Conservation (phyloP, 2,329 filamentous ascomycete species). For the Penicillium sp. region DNA sequence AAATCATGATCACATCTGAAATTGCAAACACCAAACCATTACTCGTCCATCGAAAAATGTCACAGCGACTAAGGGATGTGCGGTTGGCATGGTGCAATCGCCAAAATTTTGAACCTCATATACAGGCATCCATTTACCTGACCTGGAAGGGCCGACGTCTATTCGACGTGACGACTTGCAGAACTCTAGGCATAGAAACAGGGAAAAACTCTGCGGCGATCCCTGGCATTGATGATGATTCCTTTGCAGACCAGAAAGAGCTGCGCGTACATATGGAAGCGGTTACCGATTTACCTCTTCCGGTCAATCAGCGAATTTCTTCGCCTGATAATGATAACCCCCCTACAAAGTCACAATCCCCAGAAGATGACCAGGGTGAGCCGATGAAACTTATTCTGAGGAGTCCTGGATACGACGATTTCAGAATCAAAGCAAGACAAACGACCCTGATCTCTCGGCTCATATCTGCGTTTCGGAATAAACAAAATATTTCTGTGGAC, state of each 20-base stretch:
- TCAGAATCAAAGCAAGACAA: slow-evolving; percentile 39
- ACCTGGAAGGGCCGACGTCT: slow-evolving; percentile 68
- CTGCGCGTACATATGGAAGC: slow-evolving; percentile 64
- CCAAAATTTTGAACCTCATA: slow-evolving; percentile 47
- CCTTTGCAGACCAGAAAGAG: slow-evolving; percentile 41
- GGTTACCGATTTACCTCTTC: slow-evolving; percentile 59
- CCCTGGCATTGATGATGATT: slow-evolving; percentile 35
- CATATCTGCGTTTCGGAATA: slow-evolving; percentile 52
- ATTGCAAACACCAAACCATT: slow-evolving; percentile 54
- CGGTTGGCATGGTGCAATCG: slow-evolving; percentile 60
- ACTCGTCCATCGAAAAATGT: slow-evolving; percentile 58
- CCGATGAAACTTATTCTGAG: slow-evolving; percentile 44
- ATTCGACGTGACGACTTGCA: slow-evolving; percentile 66
- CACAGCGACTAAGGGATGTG: slow-evolving; percentile 59
- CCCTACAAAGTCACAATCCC: not conserved
- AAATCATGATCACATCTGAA: slow-evolving; percentile 60
- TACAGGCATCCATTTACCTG: slow-evolving; percentile 56
- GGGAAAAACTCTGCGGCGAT: slow-evolving; percentile 30
- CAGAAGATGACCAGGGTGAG: slow-evolving; percentile 22
- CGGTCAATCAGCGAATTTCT: slow-evolving; percentile 22
- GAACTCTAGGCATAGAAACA: slow-evolving; percentile 54
- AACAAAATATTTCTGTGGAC: slow-evolving; percentile 45
- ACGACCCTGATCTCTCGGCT: slow-evolving; percentile 56
- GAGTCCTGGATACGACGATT: slow-evolving; percentile 44
- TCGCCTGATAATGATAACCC: not conserved